phyloP scores from a whole-genome alignment of 202 grass and related monocot species.

The Setaria italica region DNA sequence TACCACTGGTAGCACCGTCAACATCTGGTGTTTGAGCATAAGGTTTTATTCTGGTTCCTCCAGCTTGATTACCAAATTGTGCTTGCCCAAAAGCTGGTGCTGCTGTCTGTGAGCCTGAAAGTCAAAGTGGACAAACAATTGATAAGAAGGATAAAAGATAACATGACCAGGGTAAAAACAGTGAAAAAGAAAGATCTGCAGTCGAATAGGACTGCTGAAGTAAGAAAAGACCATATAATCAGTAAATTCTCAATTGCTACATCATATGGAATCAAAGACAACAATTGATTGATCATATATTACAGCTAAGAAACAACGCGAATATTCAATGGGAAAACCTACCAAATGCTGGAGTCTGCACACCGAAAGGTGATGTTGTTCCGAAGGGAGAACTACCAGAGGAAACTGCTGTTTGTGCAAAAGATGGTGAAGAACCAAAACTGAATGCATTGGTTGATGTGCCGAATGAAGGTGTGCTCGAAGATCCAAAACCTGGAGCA shows the following conservation, averaged over 20 bases:
- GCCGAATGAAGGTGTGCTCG: constrained; percentile 71
- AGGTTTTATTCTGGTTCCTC: constrained; percentile 74
- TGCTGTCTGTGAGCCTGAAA: constrained; percentile 66
- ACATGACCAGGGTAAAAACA: background rate
- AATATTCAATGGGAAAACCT: constrained; percentile 47
- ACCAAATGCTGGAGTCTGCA: constrained; percentile 75
- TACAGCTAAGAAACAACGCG: background rate
- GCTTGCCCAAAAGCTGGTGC: constrained; percentile 63
- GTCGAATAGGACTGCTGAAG: background rate
- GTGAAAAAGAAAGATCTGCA: too few relatives aligned
- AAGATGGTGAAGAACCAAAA: constrained; percentile 75
- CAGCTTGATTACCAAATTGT: constrained; percentile 68
- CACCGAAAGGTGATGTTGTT: constrained; percentile 71
- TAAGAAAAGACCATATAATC: background rate
- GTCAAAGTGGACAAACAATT: constrained; percentile 38
- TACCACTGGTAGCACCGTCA: constrained; percentile 62
- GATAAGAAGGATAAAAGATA: background rate
- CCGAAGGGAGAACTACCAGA: constrained; percentile 71
- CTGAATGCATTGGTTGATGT: constrained; percentile 62
- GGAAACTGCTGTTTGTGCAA: constrained; percentile 59
- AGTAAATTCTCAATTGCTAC: background rate
- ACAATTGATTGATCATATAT: background rate
- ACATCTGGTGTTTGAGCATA: constrained; percentile 65
- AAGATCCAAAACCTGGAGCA: constrained; percentile 65
- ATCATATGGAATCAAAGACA: constrained; percentile 4